A percentile compares a stretch with the other conserved stretches of the same genome.
Conservation (phyloP, 2,329 filamentous ascomycete species). For the Thelonectria discophora region DNA sequence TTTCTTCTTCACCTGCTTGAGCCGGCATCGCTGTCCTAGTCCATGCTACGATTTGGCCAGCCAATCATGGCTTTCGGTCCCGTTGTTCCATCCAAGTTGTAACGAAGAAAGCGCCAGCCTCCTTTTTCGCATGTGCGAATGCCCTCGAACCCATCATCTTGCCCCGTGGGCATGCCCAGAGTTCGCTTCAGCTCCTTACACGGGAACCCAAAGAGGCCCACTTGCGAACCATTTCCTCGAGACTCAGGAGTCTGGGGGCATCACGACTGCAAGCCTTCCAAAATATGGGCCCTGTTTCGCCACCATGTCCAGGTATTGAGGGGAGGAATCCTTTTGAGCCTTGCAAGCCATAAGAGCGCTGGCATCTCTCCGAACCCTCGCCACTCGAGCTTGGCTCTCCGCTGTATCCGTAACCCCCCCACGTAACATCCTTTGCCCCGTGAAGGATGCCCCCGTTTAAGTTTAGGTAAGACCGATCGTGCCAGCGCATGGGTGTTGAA, state of each 20-base stretch:
- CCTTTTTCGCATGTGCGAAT: not conserved
- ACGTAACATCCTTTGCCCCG: no score
- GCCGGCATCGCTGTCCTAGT: no score
- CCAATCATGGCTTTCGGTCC: constrained; percentile 2
- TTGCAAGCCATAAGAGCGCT: no score
- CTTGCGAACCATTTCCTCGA: not conserved
- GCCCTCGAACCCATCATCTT: not conserved
- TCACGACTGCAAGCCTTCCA: not conserved
- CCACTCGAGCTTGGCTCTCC: no score
- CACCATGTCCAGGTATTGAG: no score
- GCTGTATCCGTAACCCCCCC: no score
- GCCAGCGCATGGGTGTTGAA: not conserved
- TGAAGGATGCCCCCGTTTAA: no score
- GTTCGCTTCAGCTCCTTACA: not conserved
- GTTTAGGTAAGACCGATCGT: not conserved
- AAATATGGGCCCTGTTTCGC: not conserved
- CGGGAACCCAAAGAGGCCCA: not conserved
- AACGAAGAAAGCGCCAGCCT: not conserved
- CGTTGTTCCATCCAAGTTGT: not conserved
- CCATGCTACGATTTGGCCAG: not conserved
- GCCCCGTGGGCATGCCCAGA: constrained; percentile 15
- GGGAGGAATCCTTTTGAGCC: no score
- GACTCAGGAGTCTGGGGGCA: not conserved
- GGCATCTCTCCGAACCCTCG: no score
- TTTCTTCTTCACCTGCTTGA: no score